These are phyloP conservation scores for Eucalyptus brandiana DNA, from an alignment of 345 rosid species.

Conservation along the genomic window DNA sequence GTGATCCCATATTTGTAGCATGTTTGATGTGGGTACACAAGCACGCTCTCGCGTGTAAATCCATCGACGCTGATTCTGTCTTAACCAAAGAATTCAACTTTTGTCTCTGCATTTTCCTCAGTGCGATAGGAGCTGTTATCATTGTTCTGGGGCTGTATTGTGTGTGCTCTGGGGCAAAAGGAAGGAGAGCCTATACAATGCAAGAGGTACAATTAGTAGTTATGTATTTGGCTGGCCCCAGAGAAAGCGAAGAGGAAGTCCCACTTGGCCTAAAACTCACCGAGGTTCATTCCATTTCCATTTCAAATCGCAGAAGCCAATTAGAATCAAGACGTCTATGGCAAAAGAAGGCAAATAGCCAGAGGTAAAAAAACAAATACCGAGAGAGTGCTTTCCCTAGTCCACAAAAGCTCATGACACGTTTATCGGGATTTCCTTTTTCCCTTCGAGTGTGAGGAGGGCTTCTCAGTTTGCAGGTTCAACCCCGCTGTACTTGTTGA, in stretches of 20 bases:
- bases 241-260: background rate
- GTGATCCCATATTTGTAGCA: background rate
- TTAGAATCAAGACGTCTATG: background rate
- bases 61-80: background rate
- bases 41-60: background rate
- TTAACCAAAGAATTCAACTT: background rate
- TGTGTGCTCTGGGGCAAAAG: conserved; percentile 24
- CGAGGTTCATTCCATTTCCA: background rate
- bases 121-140: conserved; percentile 12
- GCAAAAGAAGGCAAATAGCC: background rate
- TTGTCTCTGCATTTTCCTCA: background rate
- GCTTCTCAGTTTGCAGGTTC: conserved; percentile 11
- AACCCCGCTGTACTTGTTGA: background rate
- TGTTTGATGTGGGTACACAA: background rate
- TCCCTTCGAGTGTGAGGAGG: conserved; percentile 1
- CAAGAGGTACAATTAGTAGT: background rate
- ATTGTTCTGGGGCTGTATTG: conserved; percentile 19
- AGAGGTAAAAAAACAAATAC: background rate
- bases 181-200: background rate
- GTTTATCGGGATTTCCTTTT: background rate
- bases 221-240: background rate
- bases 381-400: background rate
- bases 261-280: background rate
- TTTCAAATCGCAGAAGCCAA: background rate
- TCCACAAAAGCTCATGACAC: background rate